Evolutionary conservation across 2,329 filamentous ascomycete genomes (phyloP).

Genomic region (Dothistroma septosporum): DNA sequence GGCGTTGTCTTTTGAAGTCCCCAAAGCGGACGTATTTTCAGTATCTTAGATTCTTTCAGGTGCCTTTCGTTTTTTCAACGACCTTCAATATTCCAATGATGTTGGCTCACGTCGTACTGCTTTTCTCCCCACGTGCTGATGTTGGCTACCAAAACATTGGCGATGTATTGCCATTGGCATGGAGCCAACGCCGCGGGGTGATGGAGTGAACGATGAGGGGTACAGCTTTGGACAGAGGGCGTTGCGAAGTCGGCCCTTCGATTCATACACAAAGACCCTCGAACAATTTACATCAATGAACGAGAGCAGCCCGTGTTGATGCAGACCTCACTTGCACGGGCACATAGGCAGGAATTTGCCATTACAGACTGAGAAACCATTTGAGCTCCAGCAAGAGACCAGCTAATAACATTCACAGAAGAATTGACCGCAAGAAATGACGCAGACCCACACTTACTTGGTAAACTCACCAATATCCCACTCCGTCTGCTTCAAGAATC

Average conservation of each 20-base stretch:
- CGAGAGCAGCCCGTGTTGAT: background rate
- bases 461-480: background rate
- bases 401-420: background rate
- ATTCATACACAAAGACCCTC: background rate
- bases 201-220: slow-evolving; percentile 1
- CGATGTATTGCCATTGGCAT: background rate
- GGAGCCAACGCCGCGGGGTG: slow-evolving; percentile 1
- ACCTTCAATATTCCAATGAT: no score
- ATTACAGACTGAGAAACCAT: no score
- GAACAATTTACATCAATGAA: background rate
- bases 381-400: background rate
- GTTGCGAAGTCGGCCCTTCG: background rate
- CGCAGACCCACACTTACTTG: background rate
- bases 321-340: background rate
- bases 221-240: background rate
- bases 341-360: no score
- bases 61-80: no score
- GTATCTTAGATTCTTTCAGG: no score
- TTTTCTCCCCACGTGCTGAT: background rate
- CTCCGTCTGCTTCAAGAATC: background rate
- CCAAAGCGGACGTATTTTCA: no score
- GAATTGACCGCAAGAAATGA: background rate
- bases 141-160: background rate
- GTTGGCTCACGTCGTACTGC: no score
- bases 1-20: background rate